Evolutionary conservation across 192 early-diverging fungal genomes (phyloP), one percentile per base, ranked within the genome.

Genomic region (Chytriomyces sp.): DNA sequence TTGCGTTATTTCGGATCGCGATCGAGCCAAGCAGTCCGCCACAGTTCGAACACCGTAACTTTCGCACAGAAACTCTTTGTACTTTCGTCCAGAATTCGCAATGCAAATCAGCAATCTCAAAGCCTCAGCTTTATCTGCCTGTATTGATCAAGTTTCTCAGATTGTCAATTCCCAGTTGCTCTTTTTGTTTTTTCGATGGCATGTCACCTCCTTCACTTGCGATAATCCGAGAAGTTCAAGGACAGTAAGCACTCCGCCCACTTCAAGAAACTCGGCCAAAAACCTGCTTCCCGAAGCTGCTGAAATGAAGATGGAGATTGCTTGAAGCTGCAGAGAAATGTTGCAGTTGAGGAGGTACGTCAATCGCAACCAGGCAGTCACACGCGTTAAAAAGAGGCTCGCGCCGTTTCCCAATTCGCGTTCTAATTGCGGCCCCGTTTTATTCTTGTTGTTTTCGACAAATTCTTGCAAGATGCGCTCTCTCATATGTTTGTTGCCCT

Each of bases 51-150:
- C 86, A 13, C 88, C 89, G 74, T 89, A 90, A 78, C 86, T 87
- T 77, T 91, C 89, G 78, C 89, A 91, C 18, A 91, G 80, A 80
- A 91, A 91, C 77, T 91, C 89, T 62, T 91, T 91, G 75, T 88
- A 88, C 73, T 82, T 83, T 46, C 89, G 67, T 43, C 89, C 89
- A 49, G 86, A 78, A 50, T 82, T 80, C 1, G 87, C 86, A 50
- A 91, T 81, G 76, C 81, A 68, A 16, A 86, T 67, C 7, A 91
- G 68, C 13, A 91, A 60, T 28, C 80, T 49, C 61, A 91, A 66
- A 4, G 87, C 88, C 66, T 89, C 85, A 0, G 89, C 81, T 75
- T 89, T 88, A 64, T 91, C 88, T 20, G 78, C 48, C 85, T 89
- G 18, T 44, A 13, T 18, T 23, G 16, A 70, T 45, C 44, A 71